Evolutionary conservation across 192 early-diverging fungal species (phyloP), one percentile per base, ranked within the genome.

Genomic region (Obelidium mucronatum): DNA sequence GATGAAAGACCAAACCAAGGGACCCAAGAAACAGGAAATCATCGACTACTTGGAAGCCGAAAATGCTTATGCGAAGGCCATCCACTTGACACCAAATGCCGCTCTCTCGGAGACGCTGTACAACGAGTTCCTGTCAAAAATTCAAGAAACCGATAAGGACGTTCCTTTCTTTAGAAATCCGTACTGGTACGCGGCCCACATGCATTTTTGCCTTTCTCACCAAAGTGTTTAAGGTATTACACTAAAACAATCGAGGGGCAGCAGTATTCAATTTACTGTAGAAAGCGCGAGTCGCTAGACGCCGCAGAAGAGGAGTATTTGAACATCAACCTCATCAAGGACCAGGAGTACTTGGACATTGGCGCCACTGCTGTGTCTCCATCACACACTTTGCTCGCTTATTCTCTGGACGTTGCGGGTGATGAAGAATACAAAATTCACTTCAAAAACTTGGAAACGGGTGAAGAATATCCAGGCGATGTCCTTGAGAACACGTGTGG

Each of bases 231-330:
- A 8, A 58, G 55, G 55, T 64, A 64, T 35, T 87, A 87, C 80
- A 82, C 79, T 42, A 36, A 79, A 2, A 83, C 84, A 6, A 78
- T 74, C 24, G 86, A 87, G 77, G 86, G 86, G 1, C 64, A 82
- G 67, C 76, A 87, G 52, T 87, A 87, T 61, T 70, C 80, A 30
- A 80, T 87, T 51, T 79, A 81, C 65, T 82, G 79, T 54, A 73
- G 86, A 33, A 63, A 67, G 34, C 4, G 67, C 17, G 52, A 67
- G 2, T 48, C 62, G 70, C 74, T 83, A 53, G 64, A 78, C 44
- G 81, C 75, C 17, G 37, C 33, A 24, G 37, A 77, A 31, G 81
- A 85, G 60, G 77, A 75, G 15, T 74, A 74, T 31, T 42, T 74
- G 2, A 60, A 74, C 35, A 37, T 52, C 34, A 78, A 78, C 39